phyloP scores from a whole-genome alignment of 306 rosid species.

The Spatholobus suberectus region DNA sequence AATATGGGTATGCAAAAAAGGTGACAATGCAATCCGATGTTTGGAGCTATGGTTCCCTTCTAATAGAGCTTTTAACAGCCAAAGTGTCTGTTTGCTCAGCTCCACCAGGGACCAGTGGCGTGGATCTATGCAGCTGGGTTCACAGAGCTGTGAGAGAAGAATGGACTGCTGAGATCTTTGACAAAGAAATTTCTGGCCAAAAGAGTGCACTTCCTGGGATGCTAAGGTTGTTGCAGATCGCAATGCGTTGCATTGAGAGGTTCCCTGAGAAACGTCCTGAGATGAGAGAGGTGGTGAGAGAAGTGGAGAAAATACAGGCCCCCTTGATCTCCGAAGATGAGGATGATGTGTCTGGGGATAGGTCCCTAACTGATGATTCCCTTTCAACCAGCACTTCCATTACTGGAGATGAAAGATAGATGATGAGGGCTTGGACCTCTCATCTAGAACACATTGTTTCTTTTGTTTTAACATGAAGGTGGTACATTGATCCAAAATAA shows the following conservation, averaged over 20 bases:
- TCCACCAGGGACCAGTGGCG: conserved; percentile 60
- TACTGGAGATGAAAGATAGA: conserved; percentile 52
- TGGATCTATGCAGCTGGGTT: conserved; percentile 76
- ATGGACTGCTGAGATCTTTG: conserved; percentile 92
- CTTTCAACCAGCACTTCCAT: conserved; percentile 50
- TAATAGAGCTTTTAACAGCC: conserved; percentile 76
- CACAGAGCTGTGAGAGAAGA: conserved; percentile 80
- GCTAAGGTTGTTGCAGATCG: conserved; percentile 75
- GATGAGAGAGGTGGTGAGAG: conserved; percentile 69
- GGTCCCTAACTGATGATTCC: conserved; percentile 65
- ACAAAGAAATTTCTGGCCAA: conserved; percentile 55
- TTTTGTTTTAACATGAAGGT: conserved; percentile 4
- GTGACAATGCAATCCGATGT: conserved; percentile 73
- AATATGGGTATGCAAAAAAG: conserved; percentile 51
- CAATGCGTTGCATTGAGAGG: conserved; percentile 66
- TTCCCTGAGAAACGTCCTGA: conserved; percentile 71
- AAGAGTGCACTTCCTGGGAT: conserved; percentile 62
- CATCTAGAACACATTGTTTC: not conserved
- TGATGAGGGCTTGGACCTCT: not conserved
- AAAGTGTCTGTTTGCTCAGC: conserved; percentile 59
- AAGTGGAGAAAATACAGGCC: conserved; percentile 56
- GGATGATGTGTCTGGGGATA: conserved; percentile 60
- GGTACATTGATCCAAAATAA: conserved; percentile 16
- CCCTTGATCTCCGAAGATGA: conserved; percentile 45
- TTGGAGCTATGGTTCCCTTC: conserved; percentile 85